Conservation (phyloP, 352 stramenopile species). For the Pythium apleroticum region DNA sequence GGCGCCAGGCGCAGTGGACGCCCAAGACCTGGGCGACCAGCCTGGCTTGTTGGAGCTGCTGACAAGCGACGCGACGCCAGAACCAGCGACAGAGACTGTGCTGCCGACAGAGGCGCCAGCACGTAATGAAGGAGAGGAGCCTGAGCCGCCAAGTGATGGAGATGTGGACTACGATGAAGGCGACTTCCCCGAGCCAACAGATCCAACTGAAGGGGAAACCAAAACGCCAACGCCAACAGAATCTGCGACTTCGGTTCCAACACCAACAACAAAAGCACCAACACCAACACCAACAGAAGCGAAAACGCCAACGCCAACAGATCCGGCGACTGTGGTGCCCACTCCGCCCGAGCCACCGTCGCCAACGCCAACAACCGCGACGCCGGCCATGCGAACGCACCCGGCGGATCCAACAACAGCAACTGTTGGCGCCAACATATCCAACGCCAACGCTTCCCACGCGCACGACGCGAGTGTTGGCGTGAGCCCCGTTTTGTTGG, state of each 20-base stretch:
- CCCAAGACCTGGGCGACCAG: neutral
- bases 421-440: conserved; percentile 12
- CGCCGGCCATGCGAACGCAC: neutral
- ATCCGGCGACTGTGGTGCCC: neutral
- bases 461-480: conserved; percentile 3
- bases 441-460: conserved; percentile 7
- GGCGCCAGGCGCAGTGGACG: neutral
- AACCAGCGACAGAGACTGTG: neutral
- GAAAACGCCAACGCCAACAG: neutral
- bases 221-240: neutral
- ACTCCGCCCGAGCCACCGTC: neutral
- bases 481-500: conserved; percentile 15
- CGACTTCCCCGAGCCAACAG: conserved; percentile 11
- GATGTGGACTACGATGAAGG: neutral
- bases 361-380: conserved; percentile 10
- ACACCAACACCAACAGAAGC: neutral
- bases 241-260: too few species aligned
- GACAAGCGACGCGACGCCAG: neutral
- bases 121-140: neutral
- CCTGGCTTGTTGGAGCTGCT: neutral
- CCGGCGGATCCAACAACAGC: conserved; percentile 6
- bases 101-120: neutral
- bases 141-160: neutral
- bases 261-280: neutral
- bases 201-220: neutral